Conservation (phyloP, 2,329 filamentous ascomycete species). For the Epichloe sibirici region DNA sequence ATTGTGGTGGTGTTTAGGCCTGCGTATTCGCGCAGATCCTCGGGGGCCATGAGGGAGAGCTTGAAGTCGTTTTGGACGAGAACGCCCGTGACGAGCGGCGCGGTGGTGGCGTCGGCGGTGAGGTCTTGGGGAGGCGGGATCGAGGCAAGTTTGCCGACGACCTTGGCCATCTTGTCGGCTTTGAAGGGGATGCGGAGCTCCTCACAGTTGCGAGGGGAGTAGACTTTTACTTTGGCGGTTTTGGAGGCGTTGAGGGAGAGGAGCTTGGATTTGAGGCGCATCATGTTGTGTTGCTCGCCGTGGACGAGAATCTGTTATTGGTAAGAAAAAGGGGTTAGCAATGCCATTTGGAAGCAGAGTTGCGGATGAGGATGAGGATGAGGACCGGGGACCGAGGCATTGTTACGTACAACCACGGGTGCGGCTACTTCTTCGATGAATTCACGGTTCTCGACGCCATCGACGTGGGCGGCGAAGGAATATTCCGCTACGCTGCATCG, state of each 20-base stretch:
- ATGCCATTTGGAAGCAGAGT: background rate
- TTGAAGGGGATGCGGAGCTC: conserved; percentile 92
- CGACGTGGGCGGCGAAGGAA: conserved; percentile 93
- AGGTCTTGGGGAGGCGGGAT: conserved; percentile 51
- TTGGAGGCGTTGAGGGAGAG: conserved; percentile 83
- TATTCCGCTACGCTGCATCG: conserved; percentile 89
- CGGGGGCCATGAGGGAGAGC: conserved; percentile 89
- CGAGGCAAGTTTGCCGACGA: conserved; percentile 84
- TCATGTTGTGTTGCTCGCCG: conserved; percentile 97
- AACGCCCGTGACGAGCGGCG: conserved; percentile 67
- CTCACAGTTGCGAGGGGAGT: conserved; percentile 87
- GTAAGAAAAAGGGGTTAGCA: background rate
- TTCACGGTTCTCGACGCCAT: conserved; percentile 87
- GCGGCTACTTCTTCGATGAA: conserved; percentile 93
- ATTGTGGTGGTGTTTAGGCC: conserved; percentile 95
- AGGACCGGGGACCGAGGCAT: background rate
- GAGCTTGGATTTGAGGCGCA: conserved; percentile 86
- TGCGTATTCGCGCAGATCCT: conserved; percentile 90
- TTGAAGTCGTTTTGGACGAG: conserved; percentile 97
- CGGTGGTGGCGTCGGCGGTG: conserved; percentile 19
- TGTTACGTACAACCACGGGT: conserved; percentile 64
- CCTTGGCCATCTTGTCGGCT: conserved; percentile 88
- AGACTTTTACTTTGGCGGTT: conserved; percentile 75
- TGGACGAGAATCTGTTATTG: conserved; percentile 73
- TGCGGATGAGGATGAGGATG: too few relatives aligned